These are phyloP conservation scores for Saksenaea oblongispora DNA, from an alignment of 371 early-diverging fungal genomes.

Conservation along the genomic window DNA sequence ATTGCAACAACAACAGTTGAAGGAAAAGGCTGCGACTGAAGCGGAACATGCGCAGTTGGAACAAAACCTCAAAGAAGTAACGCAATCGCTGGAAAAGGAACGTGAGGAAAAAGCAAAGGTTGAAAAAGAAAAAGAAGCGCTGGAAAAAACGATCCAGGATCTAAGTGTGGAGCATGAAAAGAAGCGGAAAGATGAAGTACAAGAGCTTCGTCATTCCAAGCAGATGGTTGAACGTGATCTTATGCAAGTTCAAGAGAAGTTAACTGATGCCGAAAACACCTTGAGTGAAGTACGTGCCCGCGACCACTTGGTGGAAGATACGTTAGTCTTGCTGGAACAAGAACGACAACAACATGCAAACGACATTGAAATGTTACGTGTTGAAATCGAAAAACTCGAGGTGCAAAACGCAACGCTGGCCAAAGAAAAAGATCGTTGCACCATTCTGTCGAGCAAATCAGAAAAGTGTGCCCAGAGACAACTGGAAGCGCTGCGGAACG, in stretches of 20 bases:
- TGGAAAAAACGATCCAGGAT: neutral
- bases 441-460: conserved; percentile 26
- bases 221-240: conserved; percentile 15
- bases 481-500: conserved; percentile 25
- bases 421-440: conserved; percentile 25
- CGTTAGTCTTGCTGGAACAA: conserved; percentile 12
- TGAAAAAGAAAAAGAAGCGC: neutral
- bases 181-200: neutral
- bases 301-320: conserved; percentile 10
- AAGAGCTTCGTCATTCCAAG: neutral
- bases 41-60: conserved; percentile 6
- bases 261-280: conserved; percentile 23
- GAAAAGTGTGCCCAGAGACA: conserved; percentile 26
- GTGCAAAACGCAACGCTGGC: conserved; percentile 9
- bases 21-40: too few species aligned
- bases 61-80: conserved; percentile 9
- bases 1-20: neutral
- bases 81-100: conserved; percentile 11
- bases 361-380: conserved; percentile 10
- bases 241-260: conserved; percentile 27
- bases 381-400: conserved; percentile 6
- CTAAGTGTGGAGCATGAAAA: neutral
- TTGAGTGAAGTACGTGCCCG: conserved; percentile 16
- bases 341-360: conserved; percentile 2
- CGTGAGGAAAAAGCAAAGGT: conserved; percentile 7